A percentile compares a stretch with the other conserved stretches of the same genome.
phyloP scores from a whole-genome alignment of 176 grass and related monocot genomes.

The Paspalum vaginatum region DNA sequence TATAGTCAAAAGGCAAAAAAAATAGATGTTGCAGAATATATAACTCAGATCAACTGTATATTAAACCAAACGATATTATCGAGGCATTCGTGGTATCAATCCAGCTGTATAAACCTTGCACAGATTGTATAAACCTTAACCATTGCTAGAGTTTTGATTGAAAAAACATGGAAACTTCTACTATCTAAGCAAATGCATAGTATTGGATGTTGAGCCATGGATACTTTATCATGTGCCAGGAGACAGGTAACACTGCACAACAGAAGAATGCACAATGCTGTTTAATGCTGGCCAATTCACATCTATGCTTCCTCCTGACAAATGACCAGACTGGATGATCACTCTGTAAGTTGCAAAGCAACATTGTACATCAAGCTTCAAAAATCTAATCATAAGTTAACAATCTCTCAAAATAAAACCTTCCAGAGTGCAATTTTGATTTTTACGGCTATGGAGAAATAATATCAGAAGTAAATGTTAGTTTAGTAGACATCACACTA shows the following conservation, averaged over 20 bases:
- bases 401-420: not conserved
- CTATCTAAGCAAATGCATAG: not conserved
- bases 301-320: conserved; percentile 39
- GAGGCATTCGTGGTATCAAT: not conserved
- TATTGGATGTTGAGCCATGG: too few relatives aligned
- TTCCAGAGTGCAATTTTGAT: not conserved
- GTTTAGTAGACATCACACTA: not conserved
- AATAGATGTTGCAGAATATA: not conserved
- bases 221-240: conserved; percentile 28
- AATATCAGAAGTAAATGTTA: not conserved
- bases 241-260: conserved; percentile 48
- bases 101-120: not conserved
- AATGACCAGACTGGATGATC: conserved; percentile 36
- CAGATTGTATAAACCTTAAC: not conserved
- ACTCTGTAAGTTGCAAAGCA: conserved; percentile 38
- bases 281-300: conserved; percentile 46
- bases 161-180: not conserved
- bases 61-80: not conserved
- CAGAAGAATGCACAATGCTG: conserved; percentile 35
- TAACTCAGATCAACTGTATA: not conserved
- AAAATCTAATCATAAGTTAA: not conserved
- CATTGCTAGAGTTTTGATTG: not conserved
- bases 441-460: not conserved
- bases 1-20: not conserved
- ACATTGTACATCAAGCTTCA: not conserved